Evolutionary conservation across 805 yeast genomes (phyloP), one percentile per base, ranked within the genome.

Genomic region (Saccharomycopsis malanga): DNA sequence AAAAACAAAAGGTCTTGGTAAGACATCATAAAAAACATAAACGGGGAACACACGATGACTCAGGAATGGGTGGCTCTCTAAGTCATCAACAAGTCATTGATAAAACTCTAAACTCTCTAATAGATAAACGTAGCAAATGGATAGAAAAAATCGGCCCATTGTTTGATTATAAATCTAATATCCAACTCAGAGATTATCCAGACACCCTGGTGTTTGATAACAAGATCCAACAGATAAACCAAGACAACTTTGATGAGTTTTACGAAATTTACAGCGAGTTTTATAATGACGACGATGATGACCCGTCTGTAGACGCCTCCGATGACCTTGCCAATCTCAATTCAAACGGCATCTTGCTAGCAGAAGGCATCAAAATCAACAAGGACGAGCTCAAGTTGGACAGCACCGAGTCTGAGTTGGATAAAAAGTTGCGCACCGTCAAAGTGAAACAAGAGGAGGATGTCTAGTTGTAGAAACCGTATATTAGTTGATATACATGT

Each of bases 81-180:
- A 27, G 51, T 44, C 76, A 79, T 57, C 87, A 79, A 58, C 80
- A 77, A 42, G 86, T 84, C 15, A 84, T 85, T 45, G 85, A 81
- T 61, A 76, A 84, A 10, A 91, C 95, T 2, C 71, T 88, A 49
- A 74, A 81, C 56, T 81, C 91, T 1, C 64, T 91, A 42, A 64
- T 91, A 53, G 97, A 91, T 54, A 93, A 93, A 66, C 76, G 98
- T 45, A 68, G 63, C 46, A 78, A 93, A 57, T 93, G 98, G 98
- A 83, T 89, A 34, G 75, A 74, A 20, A 86, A 82, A 61, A 87
- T 93, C 53, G 98, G 98, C 1, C 87, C 89, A 29, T 72, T 91
- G 44, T 93, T 93, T 65, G 70, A 68, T 49, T 73, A 81, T 22
- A 70, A 70, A 15, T 67, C 72, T 53, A 67, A 77, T 38, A 87